Base-by-base conservation (phyloP, 1,139 yeast species). In the Taphrina wiesneri region DNA sequence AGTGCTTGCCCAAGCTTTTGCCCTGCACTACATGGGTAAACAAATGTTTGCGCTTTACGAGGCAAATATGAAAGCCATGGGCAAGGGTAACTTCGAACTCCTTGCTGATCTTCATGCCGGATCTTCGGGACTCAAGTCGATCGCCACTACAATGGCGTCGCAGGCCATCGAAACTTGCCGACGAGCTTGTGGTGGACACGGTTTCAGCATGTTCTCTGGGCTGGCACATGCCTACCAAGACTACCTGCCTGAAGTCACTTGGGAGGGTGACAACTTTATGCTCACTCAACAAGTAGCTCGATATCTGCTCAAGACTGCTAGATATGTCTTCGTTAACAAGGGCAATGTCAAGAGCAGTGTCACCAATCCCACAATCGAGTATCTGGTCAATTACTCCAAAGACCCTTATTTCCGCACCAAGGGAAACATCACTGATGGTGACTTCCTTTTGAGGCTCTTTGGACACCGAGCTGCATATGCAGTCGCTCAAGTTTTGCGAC, bases 231-330 rank as follows among this genome's bases (percentile, higher is more conserved):
- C 60, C 15, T 64, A 57, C 60, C 64, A 57, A 25, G 61, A 64
- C 47, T 64, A 57, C 49, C 49, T 59, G 26, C 67, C 67, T 15
- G 60, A 59, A 26, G 64, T 57, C 25, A 64, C 67, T 2, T 64
- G 60, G 59, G 67, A 64, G 28, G 67, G 67, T 25, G 67, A 64
- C 65, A 62, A 64, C 66, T 62, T 63, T 17, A 57, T 64, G 56
- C 56, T 64, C 28, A 49, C 64, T 11, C 67, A 64, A 41, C 67
- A 64, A 41, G 53, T 59, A n/a, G 67, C 66, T 17, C 57, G 66
- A 34, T 57, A 59, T 54, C 54, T 64, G 25, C 46, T 64, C 47
- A 63, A 63, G 52, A 56, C 62, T 23, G 66, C 66, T 6, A 52
- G 66, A n/a, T 43, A 46, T 28, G 66, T 63, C 21, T 60, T 60